A percentile compares a stretch with the other conserved stretches of the same genome.
Conservation (phyloP, 2,329 filamentous ascomycete genomes). For the Paecilomyces variotii region DNA sequence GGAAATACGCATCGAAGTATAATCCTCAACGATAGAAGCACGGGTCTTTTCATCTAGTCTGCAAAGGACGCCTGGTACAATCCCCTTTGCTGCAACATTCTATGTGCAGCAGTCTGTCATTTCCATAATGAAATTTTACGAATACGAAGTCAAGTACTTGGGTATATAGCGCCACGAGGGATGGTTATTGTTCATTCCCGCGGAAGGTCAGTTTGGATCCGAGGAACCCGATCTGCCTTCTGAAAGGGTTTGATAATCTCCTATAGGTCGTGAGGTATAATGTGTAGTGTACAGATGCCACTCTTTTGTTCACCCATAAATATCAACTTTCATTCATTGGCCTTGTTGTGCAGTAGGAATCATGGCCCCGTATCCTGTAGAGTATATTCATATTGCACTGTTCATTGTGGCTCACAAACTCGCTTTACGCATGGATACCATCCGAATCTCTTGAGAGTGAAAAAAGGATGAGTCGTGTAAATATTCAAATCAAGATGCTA, state of each 20-base stretch:
- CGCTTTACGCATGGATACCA: too few relatives aligned
- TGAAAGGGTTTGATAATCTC: neutral
- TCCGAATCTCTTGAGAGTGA: too few relatives aligned
- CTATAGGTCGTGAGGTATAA: neutral
- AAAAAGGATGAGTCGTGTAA: too few relatives aligned
- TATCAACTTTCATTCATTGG: neutral
- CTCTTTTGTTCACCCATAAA: neutral
- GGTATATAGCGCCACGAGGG: neutral
- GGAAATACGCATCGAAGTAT: constrained; percentile 7
- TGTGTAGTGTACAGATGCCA: neutral
- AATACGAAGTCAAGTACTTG: neutral
- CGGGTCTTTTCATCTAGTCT: neutral
- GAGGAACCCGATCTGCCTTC: neutral
- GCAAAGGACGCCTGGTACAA: too few relatives aligned
- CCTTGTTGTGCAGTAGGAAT: neutral
- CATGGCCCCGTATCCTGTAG: neutral
- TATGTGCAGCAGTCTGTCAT: neutral
- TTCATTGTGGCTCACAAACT: neutral
- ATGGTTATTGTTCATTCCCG: neutral
- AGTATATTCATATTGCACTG: neutral
- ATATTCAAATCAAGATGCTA: too few relatives aligned
- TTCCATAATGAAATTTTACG: neutral
- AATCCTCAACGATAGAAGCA: neutral
- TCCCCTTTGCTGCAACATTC: neutral
- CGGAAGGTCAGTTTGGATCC: neutral